phyloP scores from a whole-genome alignment of 805 yeast genomes.

The Brettanomyces sp. region DNA sequence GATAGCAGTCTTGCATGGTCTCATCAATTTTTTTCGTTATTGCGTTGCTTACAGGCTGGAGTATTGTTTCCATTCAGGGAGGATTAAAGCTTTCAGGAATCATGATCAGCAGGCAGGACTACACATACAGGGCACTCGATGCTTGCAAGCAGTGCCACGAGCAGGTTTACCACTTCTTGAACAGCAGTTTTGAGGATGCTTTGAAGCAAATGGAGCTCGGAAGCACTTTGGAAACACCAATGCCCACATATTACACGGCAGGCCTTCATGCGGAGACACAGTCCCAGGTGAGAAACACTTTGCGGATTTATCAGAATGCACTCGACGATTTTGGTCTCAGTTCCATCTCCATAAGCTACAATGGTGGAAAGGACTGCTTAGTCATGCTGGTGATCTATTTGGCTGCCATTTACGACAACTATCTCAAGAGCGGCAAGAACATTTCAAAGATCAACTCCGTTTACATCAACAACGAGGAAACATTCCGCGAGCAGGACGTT shows the following conservation, averaged over 20 bases:
- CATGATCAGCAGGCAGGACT: not conserved
- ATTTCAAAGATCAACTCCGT: slow-evolving; percentile 34
- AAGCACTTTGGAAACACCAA: not conserved
- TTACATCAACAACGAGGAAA: slow-evolving; percentile 64
- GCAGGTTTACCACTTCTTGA: not conserved
- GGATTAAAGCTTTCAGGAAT: not conserved
- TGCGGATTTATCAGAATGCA: slow-evolving; percentile 10
- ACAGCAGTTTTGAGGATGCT: not conserved
- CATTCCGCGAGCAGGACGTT: slow-evolving; percentile 60
- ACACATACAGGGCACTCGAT: not conserved
- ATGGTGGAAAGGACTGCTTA: slow-evolving; percentile 95
- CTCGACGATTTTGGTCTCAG: slow-evolving; percentile 21
- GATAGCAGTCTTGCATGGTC: not conserved
- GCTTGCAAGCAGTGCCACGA: not conserved
- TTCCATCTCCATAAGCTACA: slow-evolving; percentile 73
- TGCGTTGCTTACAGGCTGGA: not conserved
- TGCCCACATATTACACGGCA: slow-evolving; percentile 1
- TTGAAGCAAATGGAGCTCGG: not conserved
- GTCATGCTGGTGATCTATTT: slow-evolving; percentile 74
- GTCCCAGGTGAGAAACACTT: slow-evolving; percentile 15
- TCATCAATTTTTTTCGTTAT: not conserved
- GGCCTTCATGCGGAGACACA: slow-evolving; percentile 15
- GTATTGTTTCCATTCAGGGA: not conserved
- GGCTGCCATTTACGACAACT: slow-evolving; percentile 33
- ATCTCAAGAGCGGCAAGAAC: slow-evolving; percentile 10